These are phyloP conservation scores for Malassezia furfur DNA, from an alignment of 1,284 basidiomycete genomes.

Conservation along the genomic window DNA sequence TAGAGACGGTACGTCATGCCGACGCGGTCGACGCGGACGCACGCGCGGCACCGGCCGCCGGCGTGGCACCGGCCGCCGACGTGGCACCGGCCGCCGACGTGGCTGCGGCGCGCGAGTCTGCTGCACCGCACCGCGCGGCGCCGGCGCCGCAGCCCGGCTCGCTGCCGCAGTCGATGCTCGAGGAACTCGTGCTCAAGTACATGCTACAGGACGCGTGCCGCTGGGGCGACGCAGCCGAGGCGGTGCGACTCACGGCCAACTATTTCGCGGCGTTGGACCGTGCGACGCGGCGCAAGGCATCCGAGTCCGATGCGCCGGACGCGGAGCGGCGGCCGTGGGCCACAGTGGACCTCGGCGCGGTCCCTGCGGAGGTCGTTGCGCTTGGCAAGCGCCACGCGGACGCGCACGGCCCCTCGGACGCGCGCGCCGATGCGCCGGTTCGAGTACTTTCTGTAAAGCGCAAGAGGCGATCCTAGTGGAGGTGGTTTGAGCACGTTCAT, in stretches of 20 bases:
- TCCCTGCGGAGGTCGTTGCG: not conserved
- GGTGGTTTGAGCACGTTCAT: not conserved
- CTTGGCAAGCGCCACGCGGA: not conserved
- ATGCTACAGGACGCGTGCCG: slow-evolving; percentile 38
- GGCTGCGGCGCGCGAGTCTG: too few species aligned
- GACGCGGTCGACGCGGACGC: not conserved
- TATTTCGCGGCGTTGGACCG: slow-evolving; percentile 28
- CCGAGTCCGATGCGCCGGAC: not conserved
- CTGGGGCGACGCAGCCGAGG: slow-evolving; percentile 22
- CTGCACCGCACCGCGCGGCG: not conserved
- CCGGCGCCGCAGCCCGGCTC: slow-evolving; percentile 21
- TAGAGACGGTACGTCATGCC: not conserved
- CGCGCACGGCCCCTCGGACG: not conserved
- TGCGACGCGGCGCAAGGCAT: slow-evolving; percentile 7
- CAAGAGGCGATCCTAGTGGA: slow-evolving; percentile 9
- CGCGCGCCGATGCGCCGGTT: not conserved
- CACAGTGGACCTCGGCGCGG: not conserved
- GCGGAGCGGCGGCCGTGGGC: too few species aligned
- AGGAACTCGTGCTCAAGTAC: slow-evolving; percentile 30
- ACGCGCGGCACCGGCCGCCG: not conserved
- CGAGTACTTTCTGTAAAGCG: slow-evolving; percentile 4
- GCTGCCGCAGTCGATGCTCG: slow-evolving; percentile 28
- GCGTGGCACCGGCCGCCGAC: not conserved
- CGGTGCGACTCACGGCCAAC: slow-evolving; percentile 21
- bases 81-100: not conserved